phyloP scores from a whole-genome alignment of 371 early-diverging fungal genomes.

The Lichtheimia hyalospora region DNA sequence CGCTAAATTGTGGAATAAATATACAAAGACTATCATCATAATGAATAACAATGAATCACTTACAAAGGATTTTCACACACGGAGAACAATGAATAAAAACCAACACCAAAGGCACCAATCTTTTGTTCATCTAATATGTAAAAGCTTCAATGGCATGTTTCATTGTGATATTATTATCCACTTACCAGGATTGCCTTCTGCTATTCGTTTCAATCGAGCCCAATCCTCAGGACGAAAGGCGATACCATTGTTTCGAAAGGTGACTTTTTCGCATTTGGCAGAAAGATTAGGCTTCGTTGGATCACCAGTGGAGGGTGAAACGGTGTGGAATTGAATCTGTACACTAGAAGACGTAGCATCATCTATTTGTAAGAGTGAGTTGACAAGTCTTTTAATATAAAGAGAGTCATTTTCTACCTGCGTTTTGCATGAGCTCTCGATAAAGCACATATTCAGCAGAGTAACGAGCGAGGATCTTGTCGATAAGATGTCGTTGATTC shows the following conservation, averaged over 20 bases:
- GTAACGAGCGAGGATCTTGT: slow-evolving; percentile 88
- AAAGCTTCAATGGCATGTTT: background rate
- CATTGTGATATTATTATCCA: no score
- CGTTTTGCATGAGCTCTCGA: slow-evolving; percentile 74
- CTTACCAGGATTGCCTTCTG: slow-evolving; percentile 87
- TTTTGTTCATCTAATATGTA: slow-evolving; percentile 44
- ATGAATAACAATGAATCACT: slow-evolving; percentile 17
- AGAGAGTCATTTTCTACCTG: slow-evolving; percentile 20
- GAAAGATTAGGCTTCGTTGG: slow-evolving; percentile 43
- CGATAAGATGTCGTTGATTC: slow-evolving; percentile 91
- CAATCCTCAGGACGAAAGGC: slow-evolving; percentile 85
- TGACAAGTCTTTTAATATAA: background rate
- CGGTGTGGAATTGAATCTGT: slow-evolving; percentile 57
- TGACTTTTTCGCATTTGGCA: slow-evolving; percentile 60
- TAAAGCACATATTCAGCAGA: slow-evolving; percentile 79
- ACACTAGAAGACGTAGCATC: slow-evolving; percentile 65
- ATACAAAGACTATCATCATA: background rate
- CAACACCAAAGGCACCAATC: slow-evolving; percentile 91
- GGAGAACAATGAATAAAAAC: slow-evolving; percentile 85
- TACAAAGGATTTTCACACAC: slow-evolving; percentile 89
- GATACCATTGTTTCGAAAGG: slow-evolving; percentile 86
- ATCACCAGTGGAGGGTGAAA: slow-evolving; percentile 20
- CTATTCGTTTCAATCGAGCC: slow-evolving; percentile 81
- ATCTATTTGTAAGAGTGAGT: slow-evolving; percentile 31
- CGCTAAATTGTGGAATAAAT: slow-evolving; percentile 25